Evolutionary conservation across 169 alveolate species (phyloP).

Genomic region (Cryptosporidium xiaoi): DNA sequence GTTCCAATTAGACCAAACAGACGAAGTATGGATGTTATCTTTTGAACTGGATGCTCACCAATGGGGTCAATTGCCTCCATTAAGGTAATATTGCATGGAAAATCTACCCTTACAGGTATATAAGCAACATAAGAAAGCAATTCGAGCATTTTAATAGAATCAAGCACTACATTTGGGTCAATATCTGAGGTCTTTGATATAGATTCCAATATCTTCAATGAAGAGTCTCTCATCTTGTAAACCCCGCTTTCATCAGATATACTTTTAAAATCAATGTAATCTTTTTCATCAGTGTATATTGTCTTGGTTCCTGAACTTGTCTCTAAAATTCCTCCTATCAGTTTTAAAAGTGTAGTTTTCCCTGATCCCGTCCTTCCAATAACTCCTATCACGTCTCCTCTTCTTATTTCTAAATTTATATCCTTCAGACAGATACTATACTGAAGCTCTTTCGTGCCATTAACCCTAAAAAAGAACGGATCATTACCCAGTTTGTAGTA

Average conservation of each 20-base stretch:
- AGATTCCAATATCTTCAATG: constrained; percentile 1
- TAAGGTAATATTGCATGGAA: constrained; percentile 40
- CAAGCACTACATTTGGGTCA: constrained; percentile 32
- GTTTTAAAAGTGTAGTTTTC: constrained; percentile 40
- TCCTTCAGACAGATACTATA: constrained; percentile 10
- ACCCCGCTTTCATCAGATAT: neutral
- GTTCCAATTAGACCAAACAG: constrained; percentile 20
- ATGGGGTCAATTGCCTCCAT: constrained; percentile 5
- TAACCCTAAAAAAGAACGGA: constrained; percentile 10
- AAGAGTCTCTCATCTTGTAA: constrained; percentile 24
- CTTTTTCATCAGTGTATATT: constrained; percentile 2
- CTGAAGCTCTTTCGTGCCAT: neutral
- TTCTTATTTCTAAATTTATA: constrained; percentile 21
- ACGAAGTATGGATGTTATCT: constrained; percentile 15
- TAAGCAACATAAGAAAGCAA: constrained; percentile 24
- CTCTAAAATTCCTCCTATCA: constrained; percentile 44
- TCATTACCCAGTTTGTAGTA: constrained; percentile 14
- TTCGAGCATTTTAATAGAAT: constrained; percentile 41
- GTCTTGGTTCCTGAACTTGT: constrained; percentile 1
- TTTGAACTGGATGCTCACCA: neutral
- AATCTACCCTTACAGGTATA: constrained; percentile 51
- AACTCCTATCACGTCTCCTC: constrained; percentile 47
- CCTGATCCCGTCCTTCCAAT: constrained; percentile 70
- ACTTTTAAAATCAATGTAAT: neutral
- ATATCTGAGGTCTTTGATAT: neutral